These are phyloP conservation scores for Blechomonas ayalai DNA, from an alignment of 208 protist genomes.

Conservation along the genomic window DNA sequence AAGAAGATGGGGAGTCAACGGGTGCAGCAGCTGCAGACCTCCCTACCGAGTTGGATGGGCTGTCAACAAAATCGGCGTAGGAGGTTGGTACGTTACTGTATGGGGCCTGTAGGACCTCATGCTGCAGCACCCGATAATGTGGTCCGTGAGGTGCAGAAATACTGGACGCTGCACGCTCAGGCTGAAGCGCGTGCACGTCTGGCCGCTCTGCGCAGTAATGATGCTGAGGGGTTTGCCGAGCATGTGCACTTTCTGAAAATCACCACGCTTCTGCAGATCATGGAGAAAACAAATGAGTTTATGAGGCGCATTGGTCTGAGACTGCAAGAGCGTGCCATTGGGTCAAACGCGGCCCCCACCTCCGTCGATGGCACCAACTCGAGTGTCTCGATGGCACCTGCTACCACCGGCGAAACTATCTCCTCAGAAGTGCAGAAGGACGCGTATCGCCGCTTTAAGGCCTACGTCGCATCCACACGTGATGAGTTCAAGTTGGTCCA, in stretches of 20 bases:
- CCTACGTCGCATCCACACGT: conserved; percentile 36
- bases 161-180: conserved; percentile 36
- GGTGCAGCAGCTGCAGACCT: too few species aligned
- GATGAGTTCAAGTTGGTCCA: conserved; percentile 50
- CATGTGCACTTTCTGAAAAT: conserved; percentile 48
- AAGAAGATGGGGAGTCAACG: too few species aligned
- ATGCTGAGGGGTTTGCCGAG: conserved; percentile 34
- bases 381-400: neutral
- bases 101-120: too few species aligned
- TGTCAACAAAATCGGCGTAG: too few species aligned
- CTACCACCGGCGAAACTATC: neutral
- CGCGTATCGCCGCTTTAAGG: conserved; percentile 36
- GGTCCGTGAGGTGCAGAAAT: conserved; percentile 18
- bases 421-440: neutral
- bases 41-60: too few species aligned
- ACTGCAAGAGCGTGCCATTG: conserved; percentile 8
- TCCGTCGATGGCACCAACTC: neutral
- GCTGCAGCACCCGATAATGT: neutral
- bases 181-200: conserved; percentile 28
- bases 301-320: conserved; percentile 41
- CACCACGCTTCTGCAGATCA: conserved; percentile 42
- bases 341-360: neutral
- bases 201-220: conserved; percentile 25
- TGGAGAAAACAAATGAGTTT: conserved; percentile 54
- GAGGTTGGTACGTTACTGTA: too few species aligned